Base-by-base conservation (phyloP, 2,329 filamentous ascomycete species). In the Ceratocystis destructans region DNA sequence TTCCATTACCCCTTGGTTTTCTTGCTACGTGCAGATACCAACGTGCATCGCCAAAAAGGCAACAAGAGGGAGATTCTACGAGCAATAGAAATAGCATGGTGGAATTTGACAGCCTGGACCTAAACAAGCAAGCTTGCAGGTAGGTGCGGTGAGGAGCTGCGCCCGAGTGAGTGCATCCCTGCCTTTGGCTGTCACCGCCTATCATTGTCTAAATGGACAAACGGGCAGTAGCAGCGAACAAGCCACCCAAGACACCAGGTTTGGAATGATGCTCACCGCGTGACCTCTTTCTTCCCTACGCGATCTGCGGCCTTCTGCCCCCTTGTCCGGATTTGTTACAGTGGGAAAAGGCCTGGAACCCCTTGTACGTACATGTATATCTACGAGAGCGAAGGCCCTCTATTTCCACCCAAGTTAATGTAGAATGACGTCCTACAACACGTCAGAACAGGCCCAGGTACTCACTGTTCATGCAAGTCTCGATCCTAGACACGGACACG, bases 171-270 rank as follows among this genome's bases (percentile, higher is more conserved):
- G 37, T 41, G 37, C 3, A 41, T 41, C 37, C 37, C 37, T 41
- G 37, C 12, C 37, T 41, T 12, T 41, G 55, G 15, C 55, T 20
- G 28, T 59, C 55, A 59, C 55, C 55, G 55, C 55, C 28, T 59
- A 59, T 59, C 15, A 59, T 37, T 59, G 55, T 59, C 55, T 37
- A 59, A 59, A 59, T 37, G 55, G 28, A 10, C 55, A 59, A 59
- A 59, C 28, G 5, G 28, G 55, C 55, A 59, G n/a, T 28, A 57
- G n/a, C 53, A 15, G 31, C 48, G 8, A 12, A 3, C n/a, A 22
- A 53, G 48, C 3, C 48, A 53, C 7, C 20, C 33, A 37, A 37
- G 33, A 10, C 33, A 37, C 33, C 8, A 37, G 25, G 25, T 15
- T 53, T 33, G 53, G 31, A 33, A 57, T 53, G 2, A 8, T 53